Conservation (phyloP, 2,329 filamentous ascomycete genomes). For the Clonostachys sp. region DNA sequence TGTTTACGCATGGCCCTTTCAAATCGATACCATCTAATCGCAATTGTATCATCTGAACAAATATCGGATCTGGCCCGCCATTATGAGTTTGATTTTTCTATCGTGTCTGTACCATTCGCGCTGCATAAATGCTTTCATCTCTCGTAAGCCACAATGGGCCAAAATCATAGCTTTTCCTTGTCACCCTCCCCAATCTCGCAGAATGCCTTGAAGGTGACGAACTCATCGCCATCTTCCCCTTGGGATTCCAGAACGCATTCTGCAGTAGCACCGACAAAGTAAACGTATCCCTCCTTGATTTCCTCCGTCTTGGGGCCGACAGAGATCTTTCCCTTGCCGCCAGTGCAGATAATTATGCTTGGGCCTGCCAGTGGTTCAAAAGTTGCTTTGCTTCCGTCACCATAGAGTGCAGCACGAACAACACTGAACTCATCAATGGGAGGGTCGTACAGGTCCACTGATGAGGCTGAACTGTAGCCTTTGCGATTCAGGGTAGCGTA, state of each 20-base stretch:
- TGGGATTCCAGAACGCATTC: constrained; percentile 73
- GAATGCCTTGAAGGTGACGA: constrained; percentile 90
- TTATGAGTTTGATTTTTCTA: too few species aligned
- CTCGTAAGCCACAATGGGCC: not conserved
- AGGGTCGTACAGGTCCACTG: constrained; percentile 78
- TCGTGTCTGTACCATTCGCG: not conserved
- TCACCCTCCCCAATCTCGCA: constrained; percentile 65
- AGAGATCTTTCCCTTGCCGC: constrained; percentile 75
- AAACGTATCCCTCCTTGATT: constrained; percentile 69
- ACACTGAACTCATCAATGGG: constrained; percentile 97
- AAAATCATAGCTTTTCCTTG: constrained; percentile 18
- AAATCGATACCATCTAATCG: too few species aligned
- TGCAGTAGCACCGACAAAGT: constrained; percentile 83
- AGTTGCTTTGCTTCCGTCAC: constrained; percentile 71
- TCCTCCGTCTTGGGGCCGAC: constrained; percentile 79
- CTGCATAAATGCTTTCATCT: not conserved
- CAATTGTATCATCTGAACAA: too few species aligned
- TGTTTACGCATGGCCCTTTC: too few species aligned
- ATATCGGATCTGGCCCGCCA: too few species aligned
- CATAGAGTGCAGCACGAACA: constrained; percentile 66
- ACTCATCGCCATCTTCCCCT: constrained; percentile 57
- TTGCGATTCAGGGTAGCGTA: constrained; percentile 78
- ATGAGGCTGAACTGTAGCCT: constrained; percentile 74
- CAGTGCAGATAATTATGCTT: constrained; percentile 88
- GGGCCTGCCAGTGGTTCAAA: constrained; percentile 86